phyloP scores from a whole-genome alignment of 2,329 filamentous ascomycete species.

The Epichloe aotearoae region DNA sequence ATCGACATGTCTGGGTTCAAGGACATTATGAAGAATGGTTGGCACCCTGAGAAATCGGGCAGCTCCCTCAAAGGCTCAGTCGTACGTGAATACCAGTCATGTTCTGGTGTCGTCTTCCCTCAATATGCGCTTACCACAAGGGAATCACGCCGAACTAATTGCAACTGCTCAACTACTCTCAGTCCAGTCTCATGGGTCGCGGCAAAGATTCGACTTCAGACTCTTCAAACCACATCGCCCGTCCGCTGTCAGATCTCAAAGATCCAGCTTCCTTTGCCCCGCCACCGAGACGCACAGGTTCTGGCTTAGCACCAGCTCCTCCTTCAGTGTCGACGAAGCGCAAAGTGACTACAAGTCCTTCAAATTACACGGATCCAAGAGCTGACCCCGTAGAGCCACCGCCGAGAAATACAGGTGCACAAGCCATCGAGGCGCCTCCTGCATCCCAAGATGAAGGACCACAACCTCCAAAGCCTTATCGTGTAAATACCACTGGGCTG shows the following conservation, averaged over 20 bases:
- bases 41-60: conserved; percentile 33
- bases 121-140: conserved; percentile 1
- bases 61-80: conserved; percentile 25
- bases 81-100: conserved; percentile 21
- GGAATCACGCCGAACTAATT: neutral
- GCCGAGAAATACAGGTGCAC: conserved; percentile 1
- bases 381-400: conserved; percentile 8
- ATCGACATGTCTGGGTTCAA: conserved; percentile 32
- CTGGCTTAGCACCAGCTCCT: conserved; percentile 21
- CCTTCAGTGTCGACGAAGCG: conserved; percentile 11
- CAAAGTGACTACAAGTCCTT: conserved; percentile 18
- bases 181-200: conserved; percentile 35
- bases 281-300: conserved; percentile 51
- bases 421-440: neutral
- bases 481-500: conserved; percentile 56
- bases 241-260: conserved; percentile 55
- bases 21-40: conserved; percentile 36
- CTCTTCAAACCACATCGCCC: conserved; percentile 26
- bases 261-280: conserved; percentile 70
- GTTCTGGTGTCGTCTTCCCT: conserved; percentile 2
- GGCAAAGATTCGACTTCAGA: conserved; percentile 16
- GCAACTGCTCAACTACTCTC: neutral
- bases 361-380: conserved; percentile 21
- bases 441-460: conserved; percentile 16
- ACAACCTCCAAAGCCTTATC: conserved; percentile 50